Evolutionary conservation across 305 asterid species (phyloP).

Genomic region (Petunia hybrid): DNA sequence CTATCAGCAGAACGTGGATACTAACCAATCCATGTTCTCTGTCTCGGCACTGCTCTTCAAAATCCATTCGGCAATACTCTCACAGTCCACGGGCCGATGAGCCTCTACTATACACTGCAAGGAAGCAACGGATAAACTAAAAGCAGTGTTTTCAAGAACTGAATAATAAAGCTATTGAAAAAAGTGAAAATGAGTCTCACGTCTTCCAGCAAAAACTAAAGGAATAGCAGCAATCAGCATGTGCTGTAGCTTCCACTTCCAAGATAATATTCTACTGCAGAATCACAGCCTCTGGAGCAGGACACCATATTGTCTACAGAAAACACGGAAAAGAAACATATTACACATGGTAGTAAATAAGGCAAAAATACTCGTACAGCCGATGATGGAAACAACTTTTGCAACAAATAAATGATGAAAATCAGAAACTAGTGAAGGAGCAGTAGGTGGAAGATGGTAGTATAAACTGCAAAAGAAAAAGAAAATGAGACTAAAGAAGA

Average conservation of each 20-base stretch:
- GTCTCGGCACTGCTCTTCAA: conserved; percentile 68
- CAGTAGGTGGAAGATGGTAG: too few species aligned
- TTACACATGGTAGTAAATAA: neutral
- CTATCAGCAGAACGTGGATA: too few species aligned
- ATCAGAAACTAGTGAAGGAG: too few species aligned
- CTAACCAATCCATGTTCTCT: too few species aligned
- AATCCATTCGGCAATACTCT: conserved; percentile 79
- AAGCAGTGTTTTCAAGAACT: conserved; percentile 22
- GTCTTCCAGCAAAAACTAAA: conserved; percentile 84
- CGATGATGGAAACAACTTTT: neutral
- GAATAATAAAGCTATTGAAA: conserved; percentile 11
- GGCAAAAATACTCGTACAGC: neutral
- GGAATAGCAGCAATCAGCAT: conserved; percentile 73
- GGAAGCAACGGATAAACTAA: conserved; percentile 30
- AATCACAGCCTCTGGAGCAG: conserved; percentile 90
- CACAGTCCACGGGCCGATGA: conserved; percentile 92
- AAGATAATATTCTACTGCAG: conserved; percentile 72
- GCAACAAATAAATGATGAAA: too few species aligned
- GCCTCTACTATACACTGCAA: conserved; percentile 60
- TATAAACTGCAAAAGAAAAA: too few species aligned
- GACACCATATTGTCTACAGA: conserved; percentile 81
- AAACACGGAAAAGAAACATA: neutral
- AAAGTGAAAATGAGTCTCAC: conserved; percentile 54
- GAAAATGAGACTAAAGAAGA: too few species aligned
- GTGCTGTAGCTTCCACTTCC: conserved; percentile 80